A percentile compares a stretch with the other conserved stretches of the same genome.
phyloP scores from a whole-genome alignment of 208 protist species.

The Polymyxa betae region DNA sequence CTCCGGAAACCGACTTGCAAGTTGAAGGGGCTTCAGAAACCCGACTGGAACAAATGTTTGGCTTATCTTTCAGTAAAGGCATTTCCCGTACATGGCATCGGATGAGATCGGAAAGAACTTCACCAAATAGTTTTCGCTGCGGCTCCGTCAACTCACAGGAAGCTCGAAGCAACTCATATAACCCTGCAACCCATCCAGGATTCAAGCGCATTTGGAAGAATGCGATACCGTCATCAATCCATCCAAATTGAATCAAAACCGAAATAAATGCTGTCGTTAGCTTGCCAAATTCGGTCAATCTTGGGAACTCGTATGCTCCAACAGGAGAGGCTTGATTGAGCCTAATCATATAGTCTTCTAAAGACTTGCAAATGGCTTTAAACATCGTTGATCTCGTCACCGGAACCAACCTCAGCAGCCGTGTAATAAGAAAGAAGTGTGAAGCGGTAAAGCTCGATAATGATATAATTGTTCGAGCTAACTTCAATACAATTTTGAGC shows the following conservation, averaged over 20 bases:
- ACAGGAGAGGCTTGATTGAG: background rate
- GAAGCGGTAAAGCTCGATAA: background rate
- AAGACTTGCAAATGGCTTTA: background rate
- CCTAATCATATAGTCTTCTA: background rate
- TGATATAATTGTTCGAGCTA: background rate
- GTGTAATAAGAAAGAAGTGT: background rate
- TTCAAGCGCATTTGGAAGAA: background rate
- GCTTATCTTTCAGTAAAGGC: background rate
- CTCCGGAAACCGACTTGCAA: too few species aligned
- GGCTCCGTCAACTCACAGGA: background rate
- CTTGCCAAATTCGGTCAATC: background rate
- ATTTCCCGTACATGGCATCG: background rate
- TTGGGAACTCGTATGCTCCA: background rate
- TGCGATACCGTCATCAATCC: background rate
- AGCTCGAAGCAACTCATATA: background rate
- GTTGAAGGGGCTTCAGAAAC: too few species aligned
- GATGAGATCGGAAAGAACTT: background rate
- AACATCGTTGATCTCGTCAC: background rate
- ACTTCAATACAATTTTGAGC: background rate
- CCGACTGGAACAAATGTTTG: background rate
- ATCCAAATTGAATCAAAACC: background rate
- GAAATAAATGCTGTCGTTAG: background rate
- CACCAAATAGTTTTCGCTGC: background rate
- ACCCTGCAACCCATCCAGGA: background rate
- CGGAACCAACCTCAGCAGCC: background rate